These are phyloP conservation scores for Nothopassalora personata DNA, from an alignment of 2,329 filamentous ascomycete genomes.

Conservation along the genomic window DNA sequence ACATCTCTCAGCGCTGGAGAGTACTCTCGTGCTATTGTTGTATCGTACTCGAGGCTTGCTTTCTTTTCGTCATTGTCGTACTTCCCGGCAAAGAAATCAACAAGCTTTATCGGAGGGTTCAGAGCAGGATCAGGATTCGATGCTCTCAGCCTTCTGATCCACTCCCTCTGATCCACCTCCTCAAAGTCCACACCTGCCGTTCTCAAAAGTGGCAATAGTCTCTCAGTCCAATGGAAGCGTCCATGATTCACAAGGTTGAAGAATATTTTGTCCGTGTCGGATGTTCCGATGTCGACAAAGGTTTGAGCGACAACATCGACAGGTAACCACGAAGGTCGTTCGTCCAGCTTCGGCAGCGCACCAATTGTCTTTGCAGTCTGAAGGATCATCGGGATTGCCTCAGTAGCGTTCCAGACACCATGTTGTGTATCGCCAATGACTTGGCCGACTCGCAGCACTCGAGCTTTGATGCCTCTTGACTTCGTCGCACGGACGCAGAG, in stretches of 20 bases:
- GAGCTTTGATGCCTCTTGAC: constrained; percentile 20
- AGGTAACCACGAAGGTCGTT: constrained; percentile 39
- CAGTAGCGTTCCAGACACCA: constrained; percentile 47
- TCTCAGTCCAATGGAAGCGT: constrained; percentile 48
- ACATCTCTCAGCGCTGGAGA: constrained; percentile 2
- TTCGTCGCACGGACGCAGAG: constrained; percentile 34
- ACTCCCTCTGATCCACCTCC: constrained; percentile 41
- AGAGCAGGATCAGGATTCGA: constrained; percentile 38
- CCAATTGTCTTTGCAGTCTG: constrained; percentile 44
- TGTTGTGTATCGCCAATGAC: constrained; percentile 44
- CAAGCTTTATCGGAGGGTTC: constrained; percentile 31
- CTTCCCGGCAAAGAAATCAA: constrained; percentile 30
- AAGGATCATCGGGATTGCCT: constrained; percentile 48
- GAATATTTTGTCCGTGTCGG: not conserved
- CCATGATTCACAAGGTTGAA: constrained; percentile 40
- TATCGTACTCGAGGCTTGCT: not conserved
- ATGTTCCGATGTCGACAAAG: constrained; percentile 26
- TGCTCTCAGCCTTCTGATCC: constrained; percentile 42
- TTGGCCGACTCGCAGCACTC: constrained; percentile 37
- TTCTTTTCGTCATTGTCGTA: constrained; percentile 18
- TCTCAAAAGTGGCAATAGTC: constrained; percentile 50
- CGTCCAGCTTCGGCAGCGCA: constrained; percentile 41
- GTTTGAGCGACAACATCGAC: constrained; percentile 40
- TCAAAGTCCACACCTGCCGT: constrained; percentile 43
- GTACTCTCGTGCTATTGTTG: not conserved